Evolutionary conservation across 192 early-diverging fungal species (phyloP).

Genomic region (Gigaspora rosea): DNA sequence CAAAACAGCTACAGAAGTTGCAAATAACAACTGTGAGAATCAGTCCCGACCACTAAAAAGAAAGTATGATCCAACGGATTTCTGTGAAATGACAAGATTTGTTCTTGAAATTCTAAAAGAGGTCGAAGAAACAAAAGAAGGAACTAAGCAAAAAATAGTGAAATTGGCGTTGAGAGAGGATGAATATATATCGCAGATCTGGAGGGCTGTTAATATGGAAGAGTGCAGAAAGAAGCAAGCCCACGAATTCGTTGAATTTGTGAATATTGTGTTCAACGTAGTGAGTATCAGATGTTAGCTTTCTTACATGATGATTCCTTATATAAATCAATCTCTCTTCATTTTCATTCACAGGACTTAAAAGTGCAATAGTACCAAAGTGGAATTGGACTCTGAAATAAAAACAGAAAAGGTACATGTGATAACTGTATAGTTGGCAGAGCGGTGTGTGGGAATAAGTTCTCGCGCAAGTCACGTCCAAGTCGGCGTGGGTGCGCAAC

Average conservation of each 20-base stretch:
- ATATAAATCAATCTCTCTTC: too few species aligned
- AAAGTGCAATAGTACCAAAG: constrained; percentile 9
- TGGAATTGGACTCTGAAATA: constrained; percentile 6
- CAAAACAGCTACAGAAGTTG: background rate
- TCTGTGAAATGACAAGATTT: constrained; percentile 24
- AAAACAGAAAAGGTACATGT: background rate
- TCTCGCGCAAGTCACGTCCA: constrained; percentile 18
- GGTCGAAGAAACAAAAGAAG: constrained; percentile 11
- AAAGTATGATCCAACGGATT: constrained; percentile 3
- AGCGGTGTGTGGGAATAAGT: constrained; percentile 13
- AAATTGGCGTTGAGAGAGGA: constrained; percentile 14
- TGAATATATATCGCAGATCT: constrained; percentile 21
- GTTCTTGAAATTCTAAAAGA: constrained; percentile 17
- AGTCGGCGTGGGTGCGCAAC: constrained; percentile 8
- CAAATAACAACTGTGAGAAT: background rate
- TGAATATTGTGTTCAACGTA: too few species aligned
- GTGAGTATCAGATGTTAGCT: too few species aligned
- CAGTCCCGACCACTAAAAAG: background rate
- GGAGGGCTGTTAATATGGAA: constrained; percentile 16
- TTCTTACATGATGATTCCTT: too few species aligned
- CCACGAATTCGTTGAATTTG: too few species aligned
- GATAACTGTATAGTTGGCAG: constrained; percentile 4
- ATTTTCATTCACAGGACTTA: constrained; percentile 15
- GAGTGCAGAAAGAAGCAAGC: too few species aligned
- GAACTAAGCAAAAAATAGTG: constrained; percentile 25